These are phyloP conservation scores for Yamadazyma atmosphaerica DNA, from an alignment of 1,139 yeast genomes.

Conservation along the genomic window DNA sequence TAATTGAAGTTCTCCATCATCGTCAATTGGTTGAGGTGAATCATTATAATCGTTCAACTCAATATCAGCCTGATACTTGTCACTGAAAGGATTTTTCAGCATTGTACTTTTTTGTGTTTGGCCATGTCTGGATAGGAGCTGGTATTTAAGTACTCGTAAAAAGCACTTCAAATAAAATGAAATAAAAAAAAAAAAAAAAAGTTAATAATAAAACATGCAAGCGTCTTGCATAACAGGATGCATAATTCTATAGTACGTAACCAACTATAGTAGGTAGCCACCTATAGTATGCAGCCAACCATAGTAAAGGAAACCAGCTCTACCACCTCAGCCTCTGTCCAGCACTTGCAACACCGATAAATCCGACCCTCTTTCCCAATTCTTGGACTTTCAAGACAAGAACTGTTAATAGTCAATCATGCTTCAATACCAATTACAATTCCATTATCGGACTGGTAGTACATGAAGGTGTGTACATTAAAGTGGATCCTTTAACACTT, in stretches of 20 bases:
- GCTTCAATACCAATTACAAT: conserved; percentile 1
- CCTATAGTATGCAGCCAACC: not conserved
- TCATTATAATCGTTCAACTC: not conserved
- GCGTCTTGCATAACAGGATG: not conserved
- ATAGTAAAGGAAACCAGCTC: not conserved
- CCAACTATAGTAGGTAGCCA: not conserved
- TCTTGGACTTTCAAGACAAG: not conserved
- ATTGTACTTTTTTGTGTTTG: too few species aligned
- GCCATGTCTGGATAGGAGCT: not conserved
- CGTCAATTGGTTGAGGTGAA: not conserved
- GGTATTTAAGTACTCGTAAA: not conserved
- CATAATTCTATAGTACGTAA: not conserved
- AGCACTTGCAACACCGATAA: too few species aligned
- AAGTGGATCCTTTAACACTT: not conserved
- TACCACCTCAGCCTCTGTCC: too few species aligned
- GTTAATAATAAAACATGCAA: not conserved
- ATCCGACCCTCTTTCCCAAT: too few species aligned
- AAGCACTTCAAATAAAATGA: not conserved
- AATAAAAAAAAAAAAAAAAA: too few species aligned
- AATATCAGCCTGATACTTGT: conserved; percentile 2
- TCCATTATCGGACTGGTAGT: conserved; percentile 9
- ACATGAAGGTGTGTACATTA: not conserved
- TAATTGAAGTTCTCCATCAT: conserved; percentile 6
- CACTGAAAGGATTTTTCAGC: conserved; percentile 5
- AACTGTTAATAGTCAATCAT: not conserved